phyloP scores from a whole-genome alignment of 345 rosid species.

The Luvunga scandens region DNA sequence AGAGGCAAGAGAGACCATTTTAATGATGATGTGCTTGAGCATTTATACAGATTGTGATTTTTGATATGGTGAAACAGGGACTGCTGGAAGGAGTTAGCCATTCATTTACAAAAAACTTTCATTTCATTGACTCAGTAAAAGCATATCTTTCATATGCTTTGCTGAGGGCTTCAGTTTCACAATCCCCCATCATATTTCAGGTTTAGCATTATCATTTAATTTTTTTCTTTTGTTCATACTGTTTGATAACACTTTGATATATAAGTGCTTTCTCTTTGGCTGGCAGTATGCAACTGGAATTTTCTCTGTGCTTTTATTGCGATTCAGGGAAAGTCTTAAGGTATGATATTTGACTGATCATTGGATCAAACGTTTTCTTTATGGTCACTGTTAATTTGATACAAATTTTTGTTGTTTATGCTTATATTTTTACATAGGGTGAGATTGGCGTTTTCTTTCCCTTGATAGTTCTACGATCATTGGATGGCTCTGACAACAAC shows the following conservation, averaged over 20 bases:
- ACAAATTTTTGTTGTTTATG: neutral
- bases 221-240: slow-evolving; percentile 14
- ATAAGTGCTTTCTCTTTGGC: slow-evolving; percentile 24
- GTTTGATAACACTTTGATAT: slow-evolving; percentile 14
- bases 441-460: slow-evolving; percentile 97
- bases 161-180: slow-evolving; percentile 92
- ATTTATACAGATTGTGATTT: neutral
- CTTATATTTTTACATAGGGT: slow-evolving; percentile 53
- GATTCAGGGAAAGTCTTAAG: slow-evolving; percentile 94
- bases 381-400: slow-evolving; percentile 7
- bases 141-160: slow-evolving; percentile 96
- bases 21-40: neutral
- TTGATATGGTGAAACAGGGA: slow-evolving; percentile 56
- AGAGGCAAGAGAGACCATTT: neutral
- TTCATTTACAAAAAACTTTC: slow-evolving; percentile 89
- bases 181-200: slow-evolving; percentile 89
- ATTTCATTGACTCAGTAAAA: slow-evolving; percentile 97
- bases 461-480: slow-evolving; percentile 78
- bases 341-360: slow-evolving; percentile 47
- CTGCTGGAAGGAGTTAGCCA: slow-evolving; percentile 91
- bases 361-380: slow-evolving; percentile 4
- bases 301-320: slow-evolving; percentile 84
- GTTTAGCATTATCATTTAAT: slow-evolving; percentile 34
- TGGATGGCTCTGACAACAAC: slow-evolving; percentile 78
- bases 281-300: slow-evolving; percentile 98